Percentiles rank a stretch among this genome's conserved stretches.
Conservation (phyloP, 805 yeast species). For the Wickerhamomyces subpelliculosus region DNA sequence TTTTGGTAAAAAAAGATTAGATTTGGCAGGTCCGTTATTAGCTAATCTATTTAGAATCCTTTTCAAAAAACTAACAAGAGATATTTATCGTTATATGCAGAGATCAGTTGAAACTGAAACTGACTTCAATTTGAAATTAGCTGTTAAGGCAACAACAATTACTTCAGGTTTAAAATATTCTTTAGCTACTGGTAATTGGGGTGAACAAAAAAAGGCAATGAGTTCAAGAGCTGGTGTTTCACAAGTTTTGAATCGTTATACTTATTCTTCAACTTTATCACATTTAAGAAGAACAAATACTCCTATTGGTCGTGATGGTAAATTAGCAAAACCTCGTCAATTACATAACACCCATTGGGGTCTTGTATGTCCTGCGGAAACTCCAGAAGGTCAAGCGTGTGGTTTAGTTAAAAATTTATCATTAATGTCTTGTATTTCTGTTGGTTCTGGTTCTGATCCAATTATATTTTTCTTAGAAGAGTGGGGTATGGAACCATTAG, state of each 20-base stretch:
- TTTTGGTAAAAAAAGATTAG: conserved; percentile 97
- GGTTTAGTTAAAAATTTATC: conserved; percentile 96
- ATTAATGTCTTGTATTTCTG: conserved; percentile 95
- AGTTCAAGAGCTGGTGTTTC: conserved; percentile 98
- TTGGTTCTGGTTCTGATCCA: conserved; percentile 96
- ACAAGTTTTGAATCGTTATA: conserved; percentile 95
- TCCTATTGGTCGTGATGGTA: conserved; percentile 99
- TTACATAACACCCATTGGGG: conserved; percentile 99
- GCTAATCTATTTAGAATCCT: conserved; percentile 93
- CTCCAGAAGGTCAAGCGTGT: conserved; percentile 99
- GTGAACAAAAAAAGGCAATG: conserved; percentile 99
- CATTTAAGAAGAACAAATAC: conserved; percentile 99
- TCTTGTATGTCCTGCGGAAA: conserved; percentile 98
- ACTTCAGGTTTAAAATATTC: conserved; percentile 97
- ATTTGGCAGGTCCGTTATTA: conserved; percentile 95
- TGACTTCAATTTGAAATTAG: conserved; percentile 92
- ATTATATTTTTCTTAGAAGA: conserved; percentile 89
- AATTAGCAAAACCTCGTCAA: conserved; percentile 97
- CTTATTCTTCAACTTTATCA: conserved; percentile 96
- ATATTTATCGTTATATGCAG: conserved; percentile 96
- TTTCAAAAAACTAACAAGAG: conserved; percentile 92
- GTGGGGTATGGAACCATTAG: conserved; percentile 99
- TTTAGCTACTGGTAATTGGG: conserved; percentile 99
- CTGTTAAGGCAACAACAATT: conserved; percentile 94
- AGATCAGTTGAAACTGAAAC: conserved; percentile 97